Evolutionary conservation across 495 filamentous ascomycete genomes (phyloP), one percentile per base, ranked within the genome.

Genomic region (Tetracladium marchalianum): DNA sequence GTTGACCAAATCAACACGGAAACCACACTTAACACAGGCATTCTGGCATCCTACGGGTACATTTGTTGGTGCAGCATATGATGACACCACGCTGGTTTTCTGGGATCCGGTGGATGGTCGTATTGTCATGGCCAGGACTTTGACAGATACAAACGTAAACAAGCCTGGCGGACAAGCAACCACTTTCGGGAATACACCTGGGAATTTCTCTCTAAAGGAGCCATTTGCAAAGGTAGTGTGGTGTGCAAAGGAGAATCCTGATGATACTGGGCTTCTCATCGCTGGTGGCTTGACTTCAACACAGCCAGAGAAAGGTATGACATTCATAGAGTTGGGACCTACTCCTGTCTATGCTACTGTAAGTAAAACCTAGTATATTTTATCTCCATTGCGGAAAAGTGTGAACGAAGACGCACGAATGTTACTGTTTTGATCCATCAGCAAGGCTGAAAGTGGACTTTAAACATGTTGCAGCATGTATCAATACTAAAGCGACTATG

Each of bases 81-180:
- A 96, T 50, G 90, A 97, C 59, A 81, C 81, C 3, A 90, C 82
- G 49, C 58, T 98, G 31, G 92, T 90, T 0, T 78, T 97, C 41
- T 98, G 93, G 93, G 93, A 97, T 67, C 67, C 83, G 2, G 93
- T 88, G 52, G 93, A 96, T 57, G 92, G 89, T 8, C 80, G 87
- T 37, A 70, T 92, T 24, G 68, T 98, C 11, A 77, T 87, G 69
- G 88, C 89, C 10, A 69, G 93, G 51, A 93, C 85, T 4, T 63
- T 95, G 17, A 75, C 84, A 50, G 76, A 82, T 36, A 74, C 72
- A 2, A 76, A 85, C 55, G 63, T 98, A 34, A 73, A 94, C 24
- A 65, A 70, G 31, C 67, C 70, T 6, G 65, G 63, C 9, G 62
- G 65, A 18, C 58, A 64, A 32, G 58, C 49, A 12, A 46, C 17